Evolutionary conservation across 2,329 filamentous ascomycete species (phyloP).

Genomic region (Talaromyces rugulosus): DNA sequence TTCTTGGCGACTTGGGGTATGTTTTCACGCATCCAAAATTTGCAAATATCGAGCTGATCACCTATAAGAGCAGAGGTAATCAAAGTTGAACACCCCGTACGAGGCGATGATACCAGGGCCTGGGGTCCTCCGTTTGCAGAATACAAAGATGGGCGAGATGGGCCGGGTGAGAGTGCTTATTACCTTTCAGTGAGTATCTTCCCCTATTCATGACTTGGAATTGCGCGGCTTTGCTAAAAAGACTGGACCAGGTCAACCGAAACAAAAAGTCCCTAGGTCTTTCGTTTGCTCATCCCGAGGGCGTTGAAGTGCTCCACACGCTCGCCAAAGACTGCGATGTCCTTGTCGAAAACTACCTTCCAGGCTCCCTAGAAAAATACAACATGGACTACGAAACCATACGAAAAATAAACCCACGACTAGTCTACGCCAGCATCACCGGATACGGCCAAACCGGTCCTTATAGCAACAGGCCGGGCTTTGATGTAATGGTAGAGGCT

Average conservation of each 20-base stretch:
- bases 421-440: slow-evolving; percentile 95
- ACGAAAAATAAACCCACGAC: slow-evolving; percentile 70
- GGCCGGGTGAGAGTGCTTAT: slow-evolving; percentile 89
- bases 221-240: not conserved
- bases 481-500: slow-evolving; percentile 99
- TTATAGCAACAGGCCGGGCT: slow-evolving; percentile 80
- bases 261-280: slow-evolving; percentile 94
- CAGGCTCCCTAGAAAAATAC: slow-evolving; percentile 85
- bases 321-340: slow-evolving; percentile 83
- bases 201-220: not conserved
- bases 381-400: slow-evolving; percentile 81
- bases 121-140: slow-evolving; percentile 94
- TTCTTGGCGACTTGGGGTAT: slow-evolving; percentile 91
- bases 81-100: slow-evolving; percentile 89
- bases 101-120: slow-evolving; percentile 89
- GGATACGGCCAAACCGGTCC: slow-evolving; percentile 96
- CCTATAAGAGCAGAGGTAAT: slow-evolving; percentile 79
- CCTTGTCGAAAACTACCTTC: slow-evolving; percentile 94
- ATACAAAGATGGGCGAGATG: slow-evolving; percentile 58
- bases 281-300: slow-evolving; percentile 80
- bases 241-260: slow-evolving; percentile 68
- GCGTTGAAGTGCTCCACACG: slow-evolving; percentile 81
- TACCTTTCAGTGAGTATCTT: slow-evolving; percentile 68
- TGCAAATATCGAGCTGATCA: slow-evolving; percentile 3
- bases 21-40: slow-evolving; percentile 22